phyloP scores from a whole-genome alignment of 495 filamentous ascomycete species.

The Ramalina peruviana region DNA sequence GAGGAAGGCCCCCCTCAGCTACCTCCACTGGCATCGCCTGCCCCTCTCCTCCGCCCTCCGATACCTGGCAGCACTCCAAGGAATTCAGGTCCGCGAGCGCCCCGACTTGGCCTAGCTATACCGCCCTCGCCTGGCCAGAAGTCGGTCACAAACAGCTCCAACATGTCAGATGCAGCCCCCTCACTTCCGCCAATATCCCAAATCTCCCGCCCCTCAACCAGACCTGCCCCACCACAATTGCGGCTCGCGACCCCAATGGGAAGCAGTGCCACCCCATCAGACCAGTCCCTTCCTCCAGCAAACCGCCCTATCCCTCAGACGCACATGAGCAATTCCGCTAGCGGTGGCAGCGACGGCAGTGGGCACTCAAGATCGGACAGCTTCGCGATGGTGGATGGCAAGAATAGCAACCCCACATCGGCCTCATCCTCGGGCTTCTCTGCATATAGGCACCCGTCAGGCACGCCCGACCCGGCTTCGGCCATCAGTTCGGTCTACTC shows the following conservation, averaged over 20 bases:
- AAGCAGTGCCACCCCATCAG: constrained; percentile 50
- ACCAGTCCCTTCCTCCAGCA: constrained; percentile 33
- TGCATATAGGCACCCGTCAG: constrained; percentile 38
- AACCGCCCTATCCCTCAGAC: constrained; percentile 38
- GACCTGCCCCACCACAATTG: constrained; percentile 54
- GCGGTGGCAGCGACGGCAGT: constrained; percentile 56
- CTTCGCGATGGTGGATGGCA: constrained; percentile 57
- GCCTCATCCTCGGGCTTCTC: constrained; percentile 76
- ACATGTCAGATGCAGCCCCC: constrained; percentile 12
- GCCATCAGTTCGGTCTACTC: constrained; percentile 77
- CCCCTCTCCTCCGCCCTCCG: constrained; percentile 70
- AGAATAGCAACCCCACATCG: constrained; percentile 61
- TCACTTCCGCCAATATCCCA: constrained; percentile 25
- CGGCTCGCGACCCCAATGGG: constrained; percentile 78
- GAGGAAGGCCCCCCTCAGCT: background rate
- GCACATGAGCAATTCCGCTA: constrained; percentile 27
- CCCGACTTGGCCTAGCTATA: constrained; percentile 75
- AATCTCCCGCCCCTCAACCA: constrained; percentile 25
- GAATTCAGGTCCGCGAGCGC: constrained; percentile 47
- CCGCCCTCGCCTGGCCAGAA: constrained; percentile 69
- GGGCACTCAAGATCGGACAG: constrained; percentile 63
- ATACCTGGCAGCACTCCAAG: constrained; percentile 54
- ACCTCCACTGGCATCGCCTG: constrained; percentile 53
- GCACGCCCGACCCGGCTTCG: constrained; percentile 74
- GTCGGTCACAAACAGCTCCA: constrained; percentile 37